Evolutionary conservation across 2,329 filamentous ascomycete species (phyloP), one percentile per base, ranked within the genome.

Genomic region (Clonostachys sp.): DNA sequence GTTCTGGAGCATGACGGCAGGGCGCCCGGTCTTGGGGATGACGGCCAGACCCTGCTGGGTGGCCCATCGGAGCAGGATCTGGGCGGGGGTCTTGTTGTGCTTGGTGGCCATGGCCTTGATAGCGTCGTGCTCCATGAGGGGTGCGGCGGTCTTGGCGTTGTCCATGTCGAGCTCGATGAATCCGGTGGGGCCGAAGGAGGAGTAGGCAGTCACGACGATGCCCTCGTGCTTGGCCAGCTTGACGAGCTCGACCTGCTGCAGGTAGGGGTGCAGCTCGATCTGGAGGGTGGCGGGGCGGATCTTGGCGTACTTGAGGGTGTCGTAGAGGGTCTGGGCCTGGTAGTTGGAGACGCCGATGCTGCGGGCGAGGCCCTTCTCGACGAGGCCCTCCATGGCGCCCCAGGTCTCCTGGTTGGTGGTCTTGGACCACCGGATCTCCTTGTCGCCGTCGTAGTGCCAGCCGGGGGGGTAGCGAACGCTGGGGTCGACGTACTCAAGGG

Each of bases 251-350:
- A 74, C 68, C 76, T 95, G 89, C 51, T 87, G 85, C 50, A 92
- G 81, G 78, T 91, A 94, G 24, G 89, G 89, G 77, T 95, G 90
- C 73, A 92, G 88, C 76, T 95, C 89, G 67, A 95, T 85, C 76
- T 95, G 90, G 51, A 94, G 83, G 39, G 86, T 84, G 38, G 88
- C 86, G 9, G 89, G 87, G 41, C 76, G 76, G 67, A 90, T 80
- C 58, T 79, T 81, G 52, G 87, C 87, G 68, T 91, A 89, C 59
- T 86, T 82, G 62, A 92, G 78, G 56, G 91, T 73, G 68, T 94
- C 89, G 67, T 91, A 86, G 61, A 95, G 70, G 53, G 89, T 74
- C 68, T 87, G 80, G 42, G 80, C 81, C 69, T 87, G 86, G 80
- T 91, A 92, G 78, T 95, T 95, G 72, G 80, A 86, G 55, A 95